Evolutionary conservation across 495 filamentous ascomycete genomes (phyloP).

Genomic region (Lasiosphaeria miniovina): DNA sequence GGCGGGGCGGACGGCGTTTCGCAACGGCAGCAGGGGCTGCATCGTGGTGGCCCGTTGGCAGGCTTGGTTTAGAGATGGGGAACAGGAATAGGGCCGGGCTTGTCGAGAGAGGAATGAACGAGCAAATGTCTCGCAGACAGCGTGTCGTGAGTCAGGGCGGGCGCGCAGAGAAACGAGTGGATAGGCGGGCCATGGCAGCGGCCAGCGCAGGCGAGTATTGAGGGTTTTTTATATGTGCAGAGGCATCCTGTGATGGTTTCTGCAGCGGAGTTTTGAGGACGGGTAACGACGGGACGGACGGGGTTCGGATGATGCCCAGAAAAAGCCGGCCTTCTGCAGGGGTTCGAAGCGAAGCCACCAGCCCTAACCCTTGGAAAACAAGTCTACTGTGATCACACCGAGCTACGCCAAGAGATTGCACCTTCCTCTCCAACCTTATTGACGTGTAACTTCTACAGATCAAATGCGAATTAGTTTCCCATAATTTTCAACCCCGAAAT

Average conservation of each 20-base stretch:
- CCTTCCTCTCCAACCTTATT: no score
- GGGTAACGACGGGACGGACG: not conserved
- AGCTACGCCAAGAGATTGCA: no score
- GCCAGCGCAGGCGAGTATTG: slow-evolving; percentile 1
- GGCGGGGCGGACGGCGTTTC: slow-evolving; percentile 26
- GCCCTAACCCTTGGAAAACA: no score
- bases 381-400: no score
- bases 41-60: slow-evolving; percentile 10
- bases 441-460: no score
- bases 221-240: slow-evolving; percentile 10
- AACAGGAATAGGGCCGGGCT: not conserved
- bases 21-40: slow-evolving; percentile 21
- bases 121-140: no score
- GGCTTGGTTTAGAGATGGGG: not conserved
- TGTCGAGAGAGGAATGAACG: not conserved
- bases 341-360: no score
- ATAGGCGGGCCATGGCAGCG: not conserved
- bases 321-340: no score
- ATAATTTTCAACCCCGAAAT: no score
- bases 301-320: no score
- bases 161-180: slow-evolving; percentile 1
- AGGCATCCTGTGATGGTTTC: slow-evolving; percentile 45
- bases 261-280: slow-evolving; percentile 46
- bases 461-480: no score
- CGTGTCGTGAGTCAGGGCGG: no score